Evolutionary conservation across 192 early-diverging fungal genomes (phyloP).

Genomic region (Coemansia sp.): DNA sequence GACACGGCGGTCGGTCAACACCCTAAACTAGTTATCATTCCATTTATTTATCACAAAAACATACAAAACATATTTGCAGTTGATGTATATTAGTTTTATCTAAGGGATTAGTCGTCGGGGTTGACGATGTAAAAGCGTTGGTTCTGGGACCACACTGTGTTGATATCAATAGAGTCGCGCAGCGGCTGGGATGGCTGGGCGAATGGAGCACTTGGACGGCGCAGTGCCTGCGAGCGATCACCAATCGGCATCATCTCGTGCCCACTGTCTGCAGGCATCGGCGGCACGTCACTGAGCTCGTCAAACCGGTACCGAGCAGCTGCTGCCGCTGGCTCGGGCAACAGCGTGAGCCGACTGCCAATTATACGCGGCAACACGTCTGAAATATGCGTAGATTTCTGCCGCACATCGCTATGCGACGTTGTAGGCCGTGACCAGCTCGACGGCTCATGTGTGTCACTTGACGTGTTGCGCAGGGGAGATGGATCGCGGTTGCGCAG

Average conservation of each 20-base stretch:
- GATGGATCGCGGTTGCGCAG: slow-evolving; percentile 35
- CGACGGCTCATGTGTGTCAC: slow-evolving; percentile 4
- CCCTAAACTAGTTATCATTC: background rate
- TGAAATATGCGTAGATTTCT: slow-evolving; percentile 35
- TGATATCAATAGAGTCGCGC: slow-evolving; percentile 46
- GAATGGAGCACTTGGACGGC: background rate
- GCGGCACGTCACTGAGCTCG: slow-evolving; percentile 28
- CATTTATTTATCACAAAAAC: background rate
- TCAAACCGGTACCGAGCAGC: slow-evolving; percentile 46
- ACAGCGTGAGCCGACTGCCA: slow-evolving; percentile 46
- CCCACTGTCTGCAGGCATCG: background rate
- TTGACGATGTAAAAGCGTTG: slow-evolving; percentile 41
- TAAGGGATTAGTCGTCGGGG: slow-evolving; percentile 28
- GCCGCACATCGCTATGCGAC: slow-evolving; percentile 21
- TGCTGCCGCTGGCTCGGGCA: slow-evolving; percentile 26
- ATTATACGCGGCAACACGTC: slow-evolving; percentile 47
- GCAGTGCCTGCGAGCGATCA: background rate
- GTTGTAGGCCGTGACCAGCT: slow-evolving; percentile 46
- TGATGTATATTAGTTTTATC: background rate
- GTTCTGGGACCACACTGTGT: slow-evolving; percentile 29
- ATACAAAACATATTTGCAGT: background rate
- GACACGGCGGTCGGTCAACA: slow-evolving; percentile 14
- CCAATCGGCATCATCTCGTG: slow-evolving; percentile 2
- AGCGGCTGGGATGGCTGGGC: slow-evolving; percentile 6
- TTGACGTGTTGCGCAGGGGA: background rate